Percentiles rank a stretch among this genome's conserved stretches.
These are phyloP conservation scores for Cercospora sojina DNA, from an alignment of 2,329 filamentous ascomycete genomes.

Conservation along the genomic window DNA sequence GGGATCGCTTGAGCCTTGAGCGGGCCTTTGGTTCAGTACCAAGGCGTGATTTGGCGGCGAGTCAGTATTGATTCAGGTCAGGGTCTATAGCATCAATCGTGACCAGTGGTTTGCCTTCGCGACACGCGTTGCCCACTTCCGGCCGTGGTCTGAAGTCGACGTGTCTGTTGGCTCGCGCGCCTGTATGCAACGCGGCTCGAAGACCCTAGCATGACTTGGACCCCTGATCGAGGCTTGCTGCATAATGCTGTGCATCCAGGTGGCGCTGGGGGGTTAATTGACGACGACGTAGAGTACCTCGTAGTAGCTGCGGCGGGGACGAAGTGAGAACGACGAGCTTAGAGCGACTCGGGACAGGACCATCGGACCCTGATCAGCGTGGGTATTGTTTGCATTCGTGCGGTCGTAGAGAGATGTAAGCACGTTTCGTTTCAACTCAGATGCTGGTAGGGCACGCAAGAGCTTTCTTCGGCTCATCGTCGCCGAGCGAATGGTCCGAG, in stretches of 20 bases:
- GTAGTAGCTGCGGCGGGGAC: neutral
- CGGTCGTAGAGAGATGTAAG: neutral
- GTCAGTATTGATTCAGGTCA: neutral
- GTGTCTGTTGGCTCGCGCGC: neutral
- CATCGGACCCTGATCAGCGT: conserved; percentile 6
- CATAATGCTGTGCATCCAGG: neutral
- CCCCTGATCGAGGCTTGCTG: neutral
- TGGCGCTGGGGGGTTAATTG: neutral
- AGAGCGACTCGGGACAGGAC: neutral
- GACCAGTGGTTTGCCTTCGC: neutral
- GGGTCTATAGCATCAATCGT: neutral
- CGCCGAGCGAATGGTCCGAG: neutral
- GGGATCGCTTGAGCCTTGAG: neutral
- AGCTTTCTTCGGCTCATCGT: neutral
- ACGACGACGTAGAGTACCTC: neutral
- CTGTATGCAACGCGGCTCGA: neutral
- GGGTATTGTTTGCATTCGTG: neutral
- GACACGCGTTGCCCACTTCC: neutral
- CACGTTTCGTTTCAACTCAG: neutral
- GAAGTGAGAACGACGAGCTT: neutral
- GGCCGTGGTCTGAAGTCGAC: neutral
- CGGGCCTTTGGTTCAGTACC: neutral
- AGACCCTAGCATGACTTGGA: neutral
- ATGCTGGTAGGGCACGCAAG: neutral
- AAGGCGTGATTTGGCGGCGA: neutral